Evolutionary conservation across 768 basidiomycete species (phyloP).

Genomic region (Gyrodon lividus): DNA sequence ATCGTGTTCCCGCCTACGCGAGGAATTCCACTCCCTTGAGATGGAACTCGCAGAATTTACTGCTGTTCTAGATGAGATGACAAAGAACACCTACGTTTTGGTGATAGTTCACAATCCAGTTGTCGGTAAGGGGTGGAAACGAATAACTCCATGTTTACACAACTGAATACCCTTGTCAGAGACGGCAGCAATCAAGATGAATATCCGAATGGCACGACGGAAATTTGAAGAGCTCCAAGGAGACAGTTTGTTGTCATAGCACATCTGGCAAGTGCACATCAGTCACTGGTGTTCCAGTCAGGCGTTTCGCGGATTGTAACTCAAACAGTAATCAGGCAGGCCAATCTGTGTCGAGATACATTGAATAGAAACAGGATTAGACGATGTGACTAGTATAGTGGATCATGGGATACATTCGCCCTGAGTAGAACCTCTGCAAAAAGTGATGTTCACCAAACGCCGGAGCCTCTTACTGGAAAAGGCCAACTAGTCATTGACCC

Average conservation of each 20-base stretch:
- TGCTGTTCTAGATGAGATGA: conserved; percentile 89
- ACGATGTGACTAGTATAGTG: no score
- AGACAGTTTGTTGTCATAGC: conserved; percentile 47
- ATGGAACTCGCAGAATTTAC: conserved; percentile 85
- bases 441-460: neutral
- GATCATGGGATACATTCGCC: no score
- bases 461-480: neutral
- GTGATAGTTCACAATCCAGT: conserved; percentile 87
- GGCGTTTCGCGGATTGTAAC: no score
- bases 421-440: neutral
- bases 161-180: conserved; percentile 46
- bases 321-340: no score
- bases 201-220: conserved; percentile 79
- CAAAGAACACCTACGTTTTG: conserved; percentile 89
- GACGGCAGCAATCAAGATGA: conserved; percentile 83
- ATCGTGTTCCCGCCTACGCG: conserved; percentile 79
- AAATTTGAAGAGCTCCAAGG: conserved; percentile 92
- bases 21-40: conserved; percentile 84
- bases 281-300: no score
- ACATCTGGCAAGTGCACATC: neutral
- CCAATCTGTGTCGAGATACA: no score
- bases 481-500: conserved; percentile 2
- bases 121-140: conserved; percentile 55
- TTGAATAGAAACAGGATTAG: no score
- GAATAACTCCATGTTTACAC: neutral